phyloP scores from a whole-genome alignment of 768 basidiomycete genomes.

The Leccinum broughii region DNA sequence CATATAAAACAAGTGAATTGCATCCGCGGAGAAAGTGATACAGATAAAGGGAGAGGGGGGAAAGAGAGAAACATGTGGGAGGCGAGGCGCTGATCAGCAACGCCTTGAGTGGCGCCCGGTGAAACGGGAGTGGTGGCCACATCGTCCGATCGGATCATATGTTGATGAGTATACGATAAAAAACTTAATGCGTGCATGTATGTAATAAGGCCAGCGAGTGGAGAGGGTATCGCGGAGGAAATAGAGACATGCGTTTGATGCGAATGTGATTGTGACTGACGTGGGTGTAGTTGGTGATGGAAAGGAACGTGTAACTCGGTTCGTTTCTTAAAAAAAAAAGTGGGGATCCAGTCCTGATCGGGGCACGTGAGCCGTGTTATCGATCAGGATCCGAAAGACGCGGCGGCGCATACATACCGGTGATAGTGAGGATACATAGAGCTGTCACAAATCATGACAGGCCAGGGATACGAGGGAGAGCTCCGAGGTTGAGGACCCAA shows the following conservation, averaged over 20 bases:
- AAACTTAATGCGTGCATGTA: conserved; percentile 9
- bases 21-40: background rate
- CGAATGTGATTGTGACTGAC: conserved; percentile 11
- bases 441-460: conserved; percentile 12
- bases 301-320: conserved; percentile 20
- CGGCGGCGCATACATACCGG: conserved; percentile 16
- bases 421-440: conserved; percentile 15
- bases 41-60: background rate
- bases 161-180: conserved; percentile 16
- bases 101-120: conserved; percentile 12
- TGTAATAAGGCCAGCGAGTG: conserved; percentile 3
- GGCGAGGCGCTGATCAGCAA: background rate
- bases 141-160: background rate
- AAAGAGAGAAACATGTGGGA: conserved; percentile 1
- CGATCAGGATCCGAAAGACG: background rate
- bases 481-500: conserved; percentile 39
- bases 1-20: background rate
- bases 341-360: conserved; percentile 27
- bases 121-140: background rate
- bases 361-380: background rate
- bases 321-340: conserved; percentile 1
- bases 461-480: conserved; percentile 6
- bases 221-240: conserved; percentile 11
- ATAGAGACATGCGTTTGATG: conserved; percentile 18
- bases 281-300: conserved; percentile 10